Base-by-base conservation (phyloP, 371 early-diverging fungal genomes). In the Syncephalastrum racemosum region DNA sequence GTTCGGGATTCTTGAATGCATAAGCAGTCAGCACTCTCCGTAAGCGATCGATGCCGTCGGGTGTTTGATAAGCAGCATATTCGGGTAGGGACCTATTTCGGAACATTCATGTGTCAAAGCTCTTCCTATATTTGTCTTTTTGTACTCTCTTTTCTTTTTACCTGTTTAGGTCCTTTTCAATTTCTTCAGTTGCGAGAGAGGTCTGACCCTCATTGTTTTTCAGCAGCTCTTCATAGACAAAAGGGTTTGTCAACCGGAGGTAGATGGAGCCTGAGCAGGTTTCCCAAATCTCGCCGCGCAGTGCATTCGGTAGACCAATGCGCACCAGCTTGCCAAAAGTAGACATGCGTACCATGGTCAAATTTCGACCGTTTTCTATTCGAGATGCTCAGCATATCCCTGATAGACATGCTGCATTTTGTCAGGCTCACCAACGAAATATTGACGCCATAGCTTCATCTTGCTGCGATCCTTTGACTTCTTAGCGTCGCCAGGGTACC, bases 241-340 rank as follows among this genome's bases (percentile, higher is more conserved):
- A 95, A 16, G 82, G 81, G 58, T 94, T 88, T 72, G 88, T 83
- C 60, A 88, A 90, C n/a, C 98, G 78, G 54, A 91, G 80, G 56
- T 85, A 94, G 54, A 95, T 85, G 4, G 96, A 87, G 4, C 99
- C 99, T 18, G 90, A 90, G 66, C 92, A 91, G 4, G 91, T 70
- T 71, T 97, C 98, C 99, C 99, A 98, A 10, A 97, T 81, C 71
- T 98, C 99, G 12, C 97, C 96, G 23, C 99, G 88, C 53, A 97
- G 69, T 22, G 80, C 69, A 66, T 94, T 94, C 1, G 98, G 95
- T 41, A 97, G 71, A 6, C 99, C 99, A 1, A 96, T 88, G 6
- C 96, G 87, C 18, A 96, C 88, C 41, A 98, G 80, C 54, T 92
- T 90, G n/a, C 88, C 80, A 71, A 95, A 96, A 20, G 89, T 90